Conservation (phyloP, 2,329 filamentous ascomycete species). For the Colletotrichum graminicola region DNA sequence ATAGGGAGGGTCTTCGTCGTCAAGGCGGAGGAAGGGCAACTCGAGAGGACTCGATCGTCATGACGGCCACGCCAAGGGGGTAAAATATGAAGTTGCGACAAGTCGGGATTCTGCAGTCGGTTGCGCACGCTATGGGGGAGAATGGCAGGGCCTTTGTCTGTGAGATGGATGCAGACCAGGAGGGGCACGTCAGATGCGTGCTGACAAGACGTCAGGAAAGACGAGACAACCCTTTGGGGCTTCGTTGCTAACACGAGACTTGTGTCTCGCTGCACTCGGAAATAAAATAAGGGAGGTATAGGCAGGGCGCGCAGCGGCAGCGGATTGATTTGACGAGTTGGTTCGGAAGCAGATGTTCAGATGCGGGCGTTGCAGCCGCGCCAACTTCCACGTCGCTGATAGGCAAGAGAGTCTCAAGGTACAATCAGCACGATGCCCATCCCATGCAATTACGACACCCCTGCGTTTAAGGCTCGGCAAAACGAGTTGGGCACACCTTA, state of each 20-base stretch:
- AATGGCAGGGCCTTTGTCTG: constrained; percentile 15
- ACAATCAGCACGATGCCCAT: constrained; percentile 29
- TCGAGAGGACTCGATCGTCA: constrained; percentile 42
- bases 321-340: constrained; percentile 15
- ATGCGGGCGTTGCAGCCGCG: constrained; percentile 32
- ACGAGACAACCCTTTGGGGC: neutral
- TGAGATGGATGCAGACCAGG: constrained; percentile 24
- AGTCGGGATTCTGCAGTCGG: constrained; percentile 28
- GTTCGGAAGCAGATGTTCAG: constrained; percentile 32
- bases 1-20: constrained; percentile 34
- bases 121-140: constrained; percentile 4
- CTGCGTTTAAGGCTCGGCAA: constrained; percentile 31
- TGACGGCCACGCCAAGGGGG: constrained; percentile 36
- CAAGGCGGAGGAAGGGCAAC: constrained; percentile 35
- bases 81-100: constrained; percentile 31
- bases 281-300: neutral
- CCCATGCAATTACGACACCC: constrained; percentile 27
- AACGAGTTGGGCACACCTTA: constrained; percentile 24
- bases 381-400: constrained; percentile 39
- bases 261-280: neutral
- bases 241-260: neutral
- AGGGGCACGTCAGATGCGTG: constrained; percentile 1
- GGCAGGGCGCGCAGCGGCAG: neutral
- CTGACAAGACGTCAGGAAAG: constrained; percentile 1
- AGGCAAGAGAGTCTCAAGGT: constrained; percentile 36